Evolutionary conservation across 169 alveolate species (phyloP).

Genomic region (Perkinsus marinus): DNA sequence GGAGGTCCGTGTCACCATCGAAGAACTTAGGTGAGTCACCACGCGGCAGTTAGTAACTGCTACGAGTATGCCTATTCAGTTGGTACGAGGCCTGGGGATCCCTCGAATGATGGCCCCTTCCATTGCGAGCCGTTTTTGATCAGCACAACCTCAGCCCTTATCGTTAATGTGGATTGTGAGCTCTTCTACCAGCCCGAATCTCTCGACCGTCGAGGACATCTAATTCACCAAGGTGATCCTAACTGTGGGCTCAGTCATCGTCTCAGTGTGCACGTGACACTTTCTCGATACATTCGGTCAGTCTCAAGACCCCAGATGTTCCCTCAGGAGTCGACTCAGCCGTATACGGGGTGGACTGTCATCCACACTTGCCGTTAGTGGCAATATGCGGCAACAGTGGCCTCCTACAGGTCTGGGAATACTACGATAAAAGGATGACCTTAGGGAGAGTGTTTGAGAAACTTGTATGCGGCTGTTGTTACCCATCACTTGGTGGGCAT

Average conservation of each 20-base stretch:
- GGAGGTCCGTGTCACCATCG: not conserved
- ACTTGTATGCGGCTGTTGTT: conserved; percentile 9
- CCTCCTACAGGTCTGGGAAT: conserved; percentile 18
- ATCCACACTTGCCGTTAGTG: conserved; percentile 5
- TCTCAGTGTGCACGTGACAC: no score
- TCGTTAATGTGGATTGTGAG: not conserved
- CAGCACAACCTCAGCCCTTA: not conserved
- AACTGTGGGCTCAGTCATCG: not conserved
- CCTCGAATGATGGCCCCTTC: not conserved
- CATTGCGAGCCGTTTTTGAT: not conserved
- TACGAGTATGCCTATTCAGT: not conserved
- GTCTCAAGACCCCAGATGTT: no score
- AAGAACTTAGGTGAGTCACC: not conserved
- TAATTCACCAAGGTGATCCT: not conserved
- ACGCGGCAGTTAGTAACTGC: not conserved
- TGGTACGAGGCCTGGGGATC: not conserved
- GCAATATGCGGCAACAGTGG: conserved; percentile 8
- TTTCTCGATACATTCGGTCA: no score
- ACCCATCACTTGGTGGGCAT: not conserved
- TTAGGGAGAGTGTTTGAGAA: conserved; percentile 14
- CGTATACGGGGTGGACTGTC: conserved; percentile 1
- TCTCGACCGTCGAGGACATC: not conserved
- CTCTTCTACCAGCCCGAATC: not conserved
- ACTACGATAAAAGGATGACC: conserved; percentile 1
- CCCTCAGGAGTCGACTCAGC: conserved; percentile 9